Percentiles rank a stretch among this genome's conserved stretches.
Evolutionary conservation across 768 basidiomycete genomes (phyloP).

Genomic region (Clavulina sp.): DNA sequence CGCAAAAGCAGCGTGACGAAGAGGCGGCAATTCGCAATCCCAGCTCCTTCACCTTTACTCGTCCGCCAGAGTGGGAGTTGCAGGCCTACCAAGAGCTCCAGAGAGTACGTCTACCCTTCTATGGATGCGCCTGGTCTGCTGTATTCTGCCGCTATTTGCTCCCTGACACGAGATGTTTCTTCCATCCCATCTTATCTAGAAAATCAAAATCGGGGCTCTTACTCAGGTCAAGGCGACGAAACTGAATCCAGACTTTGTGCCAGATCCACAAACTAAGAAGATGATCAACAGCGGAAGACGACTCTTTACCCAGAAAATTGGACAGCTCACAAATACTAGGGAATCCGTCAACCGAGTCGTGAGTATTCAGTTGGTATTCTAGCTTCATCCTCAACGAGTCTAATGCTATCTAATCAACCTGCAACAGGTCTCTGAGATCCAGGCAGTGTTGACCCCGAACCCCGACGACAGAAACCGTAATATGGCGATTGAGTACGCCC

Average conservation of each 20-base stretch:
- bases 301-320: conserved; percentile 71
- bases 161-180: too few species aligned
- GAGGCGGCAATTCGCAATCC: conserved; percentile 5
- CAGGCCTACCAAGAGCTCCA: conserved; percentile 33
- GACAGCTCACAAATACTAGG: conserved; percentile 63
- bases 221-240: conserved; percentile 44
- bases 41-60: not conserved
- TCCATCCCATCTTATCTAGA: not conserved
- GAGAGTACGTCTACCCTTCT: conserved; percentile 24
- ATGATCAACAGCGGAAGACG: conserved; percentile 53
- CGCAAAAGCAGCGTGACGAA: conserved; percentile 12
- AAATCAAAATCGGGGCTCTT: conserved; percentile 13
- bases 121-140: not conserved
- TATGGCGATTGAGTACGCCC: conserved; percentile 63
- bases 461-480: conserved; percentile 21
- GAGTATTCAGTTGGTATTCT: conserved; percentile 17
- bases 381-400: conserved; percentile 10
- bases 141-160: too few species aligned
- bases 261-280: conserved; percentile 33
- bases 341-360: conserved; percentile 47
- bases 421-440: conserved; percentile 25
- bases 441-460: conserved; percentile 24
- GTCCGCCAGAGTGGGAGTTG: conserved; percentile 33
- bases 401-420: too few species aligned
- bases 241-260: conserved; percentile 47